Evolutionary conservation across 2,329 filamentous ascomycete genomes (phyloP).

Genomic region (Pleoardoris graminearum): DNA sequence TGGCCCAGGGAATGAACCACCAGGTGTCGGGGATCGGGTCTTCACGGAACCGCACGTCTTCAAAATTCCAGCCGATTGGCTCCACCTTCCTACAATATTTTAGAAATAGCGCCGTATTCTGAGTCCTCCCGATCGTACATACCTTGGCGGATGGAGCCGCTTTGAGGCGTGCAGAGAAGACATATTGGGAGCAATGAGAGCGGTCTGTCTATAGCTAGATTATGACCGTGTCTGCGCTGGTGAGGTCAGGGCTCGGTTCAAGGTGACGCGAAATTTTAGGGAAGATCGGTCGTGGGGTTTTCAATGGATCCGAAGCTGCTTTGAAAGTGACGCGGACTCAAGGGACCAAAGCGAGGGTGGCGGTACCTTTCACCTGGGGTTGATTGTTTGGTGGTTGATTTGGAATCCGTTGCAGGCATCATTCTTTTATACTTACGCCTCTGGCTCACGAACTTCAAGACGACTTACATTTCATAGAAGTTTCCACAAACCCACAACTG

Average conservation of each 20-base stretch:
- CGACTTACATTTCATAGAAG: too few species aligned
- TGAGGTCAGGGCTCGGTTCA: too few species aligned
- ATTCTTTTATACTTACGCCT: too few species aligned
- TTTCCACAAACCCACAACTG: neutral
- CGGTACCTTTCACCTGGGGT: too few species aligned
- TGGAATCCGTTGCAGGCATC: too few species aligned
- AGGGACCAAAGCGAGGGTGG: too few species aligned
- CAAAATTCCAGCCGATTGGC: constrained; percentile 8
- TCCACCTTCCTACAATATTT: neutral
- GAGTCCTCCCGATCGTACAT: neutral
- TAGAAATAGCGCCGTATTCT: neutral
- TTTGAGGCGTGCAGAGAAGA: neutral
- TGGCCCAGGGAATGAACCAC: constrained; percentile 6
- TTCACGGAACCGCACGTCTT: neutral
- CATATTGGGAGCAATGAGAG: neutral
- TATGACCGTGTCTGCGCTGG: too few species aligned
- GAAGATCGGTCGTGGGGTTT: too few species aligned
- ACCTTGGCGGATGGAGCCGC: neutral
- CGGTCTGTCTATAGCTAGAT: too few species aligned
- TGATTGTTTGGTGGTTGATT: too few species aligned
- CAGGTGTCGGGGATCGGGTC: neutral
- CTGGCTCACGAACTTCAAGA: neutral
- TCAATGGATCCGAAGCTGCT: neutral
- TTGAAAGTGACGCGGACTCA: too few species aligned
- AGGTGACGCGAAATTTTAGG: too few species aligned